Percentiles rank a stretch among this genome's conserved stretches.
Evolutionary conservation across 2,329 filamentous ascomycete genomes (phyloP).

Genomic region (Anthostomella pinea): DNA sequence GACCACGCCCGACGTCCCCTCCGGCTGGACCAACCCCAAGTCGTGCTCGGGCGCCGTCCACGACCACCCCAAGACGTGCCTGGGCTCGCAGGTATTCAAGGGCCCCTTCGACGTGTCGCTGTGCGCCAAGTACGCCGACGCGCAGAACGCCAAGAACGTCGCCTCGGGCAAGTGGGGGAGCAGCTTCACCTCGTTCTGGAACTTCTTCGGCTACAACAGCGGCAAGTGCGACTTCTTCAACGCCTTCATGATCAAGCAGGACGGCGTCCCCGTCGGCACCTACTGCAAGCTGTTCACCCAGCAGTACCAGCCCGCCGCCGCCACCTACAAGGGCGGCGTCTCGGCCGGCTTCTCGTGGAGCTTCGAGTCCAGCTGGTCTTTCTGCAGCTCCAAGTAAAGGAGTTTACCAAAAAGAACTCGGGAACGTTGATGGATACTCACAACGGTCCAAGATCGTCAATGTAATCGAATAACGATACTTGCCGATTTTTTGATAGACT

Average conservation of each 20-base stretch:
- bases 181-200: not conserved
- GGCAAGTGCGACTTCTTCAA: conserved; percentile 5
- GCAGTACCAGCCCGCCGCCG: conserved; percentile 1
- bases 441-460: too few species aligned
- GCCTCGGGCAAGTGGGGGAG: not conserved
- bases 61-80: conserved; percentile 3
- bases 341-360: not conserved
- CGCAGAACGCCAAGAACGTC: not conserved
- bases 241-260: conserved; percentile 5
- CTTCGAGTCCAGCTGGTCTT: conserved; percentile 2
- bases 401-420: too few species aligned
- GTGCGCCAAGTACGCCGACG: conserved; percentile 2
- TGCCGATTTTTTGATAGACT: too few species aligned
- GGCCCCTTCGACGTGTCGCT: conserved; percentile 3
- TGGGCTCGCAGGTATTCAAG: conserved; percentile 3
- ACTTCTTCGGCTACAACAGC: not conserved
- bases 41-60: conserved; percentile 1
- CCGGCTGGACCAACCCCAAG: conserved; percentile 1
- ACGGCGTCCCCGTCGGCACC: conserved; percentile 3
- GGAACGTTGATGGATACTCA: too few species aligned
- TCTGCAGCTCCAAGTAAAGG: not conserved
- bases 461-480: too few species aligned
- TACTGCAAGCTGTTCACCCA: conserved; percentile 5
- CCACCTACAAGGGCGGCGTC: not conserved
- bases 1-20: not conserved